A percentile compares a stretch with the other conserved stretches of the same genome.
These are phyloP conservation scores for Pogostemon cablin DNA, from an alignment of 257 asterid species.

Conservation along the genomic window DNA sequence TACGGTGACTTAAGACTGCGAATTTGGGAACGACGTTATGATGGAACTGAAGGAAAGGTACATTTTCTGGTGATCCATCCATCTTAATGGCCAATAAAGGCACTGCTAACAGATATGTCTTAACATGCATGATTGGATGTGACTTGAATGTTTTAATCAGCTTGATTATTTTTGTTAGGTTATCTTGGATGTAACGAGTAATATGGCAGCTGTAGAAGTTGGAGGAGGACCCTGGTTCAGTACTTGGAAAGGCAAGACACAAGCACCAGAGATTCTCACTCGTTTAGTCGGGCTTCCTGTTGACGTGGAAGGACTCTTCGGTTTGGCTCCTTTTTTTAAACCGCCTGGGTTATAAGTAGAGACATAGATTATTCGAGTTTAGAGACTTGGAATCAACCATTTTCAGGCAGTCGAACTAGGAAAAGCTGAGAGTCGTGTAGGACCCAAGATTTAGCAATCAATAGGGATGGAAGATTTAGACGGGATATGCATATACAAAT, in stretches of 20 bases:
- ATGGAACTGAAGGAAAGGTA: conserved; percentile 89
- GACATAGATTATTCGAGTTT: not conserved
- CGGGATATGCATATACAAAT: no score
- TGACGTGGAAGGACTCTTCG: conserved; percentile 65
- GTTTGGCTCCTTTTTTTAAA: conserved; percentile 68
- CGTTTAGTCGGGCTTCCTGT: conserved; percentile 64
- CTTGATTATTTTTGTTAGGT: conserved; percentile 44
- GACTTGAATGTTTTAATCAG: not conserved
- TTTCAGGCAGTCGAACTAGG: not conserved
- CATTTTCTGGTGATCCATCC: not conserved
- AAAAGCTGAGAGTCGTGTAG: no score
- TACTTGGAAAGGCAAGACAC: conserved; percentile 78
- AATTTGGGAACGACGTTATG: conserved; percentile 60
- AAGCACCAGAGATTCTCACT: conserved; percentile 56
- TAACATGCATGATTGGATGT: not conserved
- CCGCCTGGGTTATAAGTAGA: conserved; percentile 85
- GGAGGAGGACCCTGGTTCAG: conserved; percentile 99
- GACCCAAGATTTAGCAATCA: no score
- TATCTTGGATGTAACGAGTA: conserved; percentile 81
- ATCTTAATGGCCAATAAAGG: not conserved
- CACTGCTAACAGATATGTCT: not conserved
- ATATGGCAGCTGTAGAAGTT: conserved; percentile 94
- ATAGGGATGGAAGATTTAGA: no score
- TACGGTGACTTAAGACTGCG: conserved; percentile 64
- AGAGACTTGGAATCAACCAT: not conserved